Evolutionary conservation across 108 stramenopile species (phyloP).

Genomic region (Pseudonitzschia delicatissima): DNA sequence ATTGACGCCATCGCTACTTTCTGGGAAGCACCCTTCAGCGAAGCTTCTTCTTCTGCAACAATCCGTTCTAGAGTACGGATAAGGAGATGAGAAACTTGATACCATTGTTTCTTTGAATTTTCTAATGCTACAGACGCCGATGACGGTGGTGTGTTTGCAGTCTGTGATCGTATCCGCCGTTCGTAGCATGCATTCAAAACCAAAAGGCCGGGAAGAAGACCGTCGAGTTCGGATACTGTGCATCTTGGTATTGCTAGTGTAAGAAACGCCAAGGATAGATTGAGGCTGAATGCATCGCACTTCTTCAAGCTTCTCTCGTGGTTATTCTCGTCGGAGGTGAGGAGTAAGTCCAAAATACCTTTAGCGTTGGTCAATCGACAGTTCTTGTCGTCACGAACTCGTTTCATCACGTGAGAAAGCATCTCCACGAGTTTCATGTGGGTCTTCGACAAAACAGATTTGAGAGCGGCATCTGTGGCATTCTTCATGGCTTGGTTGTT

Average conservation of each 20-base stretch:
- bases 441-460: conserved; percentile 41
- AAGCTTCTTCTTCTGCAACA: conserved; percentile 20
- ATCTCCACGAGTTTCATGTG: conserved; percentile 73
- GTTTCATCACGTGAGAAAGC: conserved; percentile 74
- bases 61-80: conserved; percentile 53
- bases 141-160: neutral
- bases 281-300: conserved; percentile 64
- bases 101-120: conserved; percentile 37
- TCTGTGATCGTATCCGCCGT: neutral
- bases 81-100: conserved; percentile 68
- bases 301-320: neutral
- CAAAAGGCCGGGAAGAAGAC: conserved; percentile 58
- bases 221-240: conserved; percentile 21
- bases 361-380: conserved; percentile 50
- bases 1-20: neutral
- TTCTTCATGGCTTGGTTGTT: conserved; percentile 47
- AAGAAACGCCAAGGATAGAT: conserved; percentile 69
- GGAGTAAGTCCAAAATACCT: conserved; percentile 51
- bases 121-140: neutral
- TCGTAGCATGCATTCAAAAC: conserved; percentile 38
- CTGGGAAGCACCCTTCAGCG: neutral
- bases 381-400: conserved; percentile 53
- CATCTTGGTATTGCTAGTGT: conserved; percentile 68
- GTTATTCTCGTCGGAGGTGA: neutral
- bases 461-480: conserved; percentile 10